phyloP scores from a whole-genome alignment of 2,329 filamentous ascomycete genomes.

The Tolypocladium tundrense region DNA sequence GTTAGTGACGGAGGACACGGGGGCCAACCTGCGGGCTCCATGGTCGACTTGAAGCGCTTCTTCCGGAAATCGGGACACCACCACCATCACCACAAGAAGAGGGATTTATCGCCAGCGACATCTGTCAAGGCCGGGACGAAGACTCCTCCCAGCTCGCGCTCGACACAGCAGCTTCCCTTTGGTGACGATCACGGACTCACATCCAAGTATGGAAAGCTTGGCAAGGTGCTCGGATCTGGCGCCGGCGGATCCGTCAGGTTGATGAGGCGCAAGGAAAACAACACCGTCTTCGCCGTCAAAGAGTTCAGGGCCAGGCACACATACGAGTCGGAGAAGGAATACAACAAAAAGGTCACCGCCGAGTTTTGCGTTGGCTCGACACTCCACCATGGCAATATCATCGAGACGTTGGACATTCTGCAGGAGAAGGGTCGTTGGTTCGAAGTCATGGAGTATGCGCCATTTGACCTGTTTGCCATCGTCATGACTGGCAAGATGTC shows the following conservation, averaged over 20 bases:
- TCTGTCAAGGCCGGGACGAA: conserved; percentile 39
- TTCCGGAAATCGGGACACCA: conserved; percentile 68
- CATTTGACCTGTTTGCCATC: conserved; percentile 90
- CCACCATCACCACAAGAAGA: conserved; percentile 61
- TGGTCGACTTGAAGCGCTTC: conserved; percentile 94
- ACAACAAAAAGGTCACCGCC: conserved; percentile 94
- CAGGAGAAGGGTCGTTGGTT: conserved; percentile 93
- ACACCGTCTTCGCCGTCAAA: conserved; percentile 92
- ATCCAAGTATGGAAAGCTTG: conserved; percentile 92
- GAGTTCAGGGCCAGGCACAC: conserved; percentile 87
- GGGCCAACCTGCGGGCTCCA: conserved; percentile 56
- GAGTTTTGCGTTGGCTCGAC: conserved; percentile 98
- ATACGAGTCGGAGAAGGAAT: conserved; percentile 90
- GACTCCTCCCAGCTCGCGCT: conserved; percentile 35
- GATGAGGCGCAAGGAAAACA: conserved; percentile 88
- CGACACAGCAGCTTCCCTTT: conserved; percentile 66
- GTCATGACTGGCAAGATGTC: conserved; percentile 99
- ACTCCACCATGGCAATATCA: conserved; percentile 93
- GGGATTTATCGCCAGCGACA: conserved; percentile 52
- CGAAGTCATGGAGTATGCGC: conserved; percentile 98
- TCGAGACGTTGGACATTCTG: conserved; percentile 93
- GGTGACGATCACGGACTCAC: conserved; percentile 85
- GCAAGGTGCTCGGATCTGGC: conserved; percentile 84
- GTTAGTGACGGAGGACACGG: conserved; percentile 14
- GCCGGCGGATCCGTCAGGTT: conserved; percentile 89